A percentile compares a stretch with the other conserved stretches of the same genome.
Conservation (phyloP, 345 rosid genomes). For the Ailanthus altissimus region DNA sequence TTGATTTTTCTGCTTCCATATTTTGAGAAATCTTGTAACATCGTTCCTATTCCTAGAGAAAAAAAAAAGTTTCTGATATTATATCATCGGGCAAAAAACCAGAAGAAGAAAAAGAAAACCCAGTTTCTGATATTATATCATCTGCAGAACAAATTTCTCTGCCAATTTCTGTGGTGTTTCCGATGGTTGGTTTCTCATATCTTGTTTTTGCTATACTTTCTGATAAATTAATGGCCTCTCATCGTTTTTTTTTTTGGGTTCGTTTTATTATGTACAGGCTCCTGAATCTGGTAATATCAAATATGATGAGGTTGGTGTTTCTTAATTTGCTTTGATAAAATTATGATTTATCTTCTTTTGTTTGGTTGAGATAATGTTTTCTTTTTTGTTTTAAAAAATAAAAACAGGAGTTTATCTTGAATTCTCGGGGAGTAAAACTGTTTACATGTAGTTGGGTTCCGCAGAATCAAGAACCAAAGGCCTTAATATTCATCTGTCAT, state of each 20-base stretch:
- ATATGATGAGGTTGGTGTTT: constrained; percentile 37
- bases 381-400: background rate
- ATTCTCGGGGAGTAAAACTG: constrained; percentile 65
- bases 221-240: background rate
- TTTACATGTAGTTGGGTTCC: constrained; percentile 87
- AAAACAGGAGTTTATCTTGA: constrained; percentile 52
- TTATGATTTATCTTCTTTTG: background rate
- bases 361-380: background rate
- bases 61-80: too few species aligned
- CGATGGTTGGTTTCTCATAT: constrained; percentile 26
- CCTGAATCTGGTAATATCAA: constrained; percentile 23
- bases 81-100: too few species aligned
- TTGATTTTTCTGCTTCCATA: background rate
- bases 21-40: background rate
- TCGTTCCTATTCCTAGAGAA: too few species aligned
- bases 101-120: background rate
- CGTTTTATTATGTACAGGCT: constrained; percentile 26
- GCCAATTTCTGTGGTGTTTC: too few species aligned
- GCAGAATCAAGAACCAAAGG: constrained; percentile 51
- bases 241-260: background rate
- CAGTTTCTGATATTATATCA: constrained; percentile 9
- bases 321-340: background rate
- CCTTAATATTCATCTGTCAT: constrained; percentile 75
- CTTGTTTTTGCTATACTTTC: background rate
- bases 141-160: background rate